Evolutionary conservation across 2,329 filamentous ascomycete genomes (phyloP).

Genomic region (Arthrinium puccinioides): DNA sequence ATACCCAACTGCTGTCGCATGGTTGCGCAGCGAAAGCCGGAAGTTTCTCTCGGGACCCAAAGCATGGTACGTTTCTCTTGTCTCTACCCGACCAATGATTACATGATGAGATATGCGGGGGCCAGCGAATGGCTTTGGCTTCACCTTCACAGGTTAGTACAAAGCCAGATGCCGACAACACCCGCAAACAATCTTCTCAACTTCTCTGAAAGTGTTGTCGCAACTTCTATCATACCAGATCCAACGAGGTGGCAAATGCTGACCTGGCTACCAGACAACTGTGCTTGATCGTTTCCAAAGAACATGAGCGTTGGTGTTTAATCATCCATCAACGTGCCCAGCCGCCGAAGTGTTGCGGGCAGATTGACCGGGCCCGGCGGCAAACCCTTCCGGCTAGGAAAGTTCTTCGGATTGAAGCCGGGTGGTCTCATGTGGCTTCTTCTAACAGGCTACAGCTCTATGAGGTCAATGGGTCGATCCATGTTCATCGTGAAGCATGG

Average conservation of each 20-base stretch:
- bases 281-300: neutral
- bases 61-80: slow-evolving; percentile 8
- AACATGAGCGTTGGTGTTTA: too few species aligned
- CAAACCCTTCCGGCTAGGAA: too few species aligned
- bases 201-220: slow-evolving; percentile 38
- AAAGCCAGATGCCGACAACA: slow-evolving; percentile 49
- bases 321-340: too few species aligned
- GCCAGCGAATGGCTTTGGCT: slow-evolving; percentile 38
- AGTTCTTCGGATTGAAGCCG: too few species aligned
- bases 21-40: neutral
- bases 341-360: too few species aligned
- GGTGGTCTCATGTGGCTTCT: too few species aligned
- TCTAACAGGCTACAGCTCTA: too few species aligned
- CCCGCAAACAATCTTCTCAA: slow-evolving; percentile 65
- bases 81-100: slow-evolving; percentile 6
- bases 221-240: neutral
- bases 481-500: too few species aligned
- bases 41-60: too few species aligned
- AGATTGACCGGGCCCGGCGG: too few species aligned
- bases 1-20: neutral
- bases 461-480: too few species aligned
- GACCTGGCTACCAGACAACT: neutral
- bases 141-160: too few species aligned
- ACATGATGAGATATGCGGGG: slow-evolving; percentile 46
- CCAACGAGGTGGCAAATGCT: neutral